Conservation (phyloP, 2,329 filamentous ascomycete genomes). For the Sclerotinia minor region DNA sequence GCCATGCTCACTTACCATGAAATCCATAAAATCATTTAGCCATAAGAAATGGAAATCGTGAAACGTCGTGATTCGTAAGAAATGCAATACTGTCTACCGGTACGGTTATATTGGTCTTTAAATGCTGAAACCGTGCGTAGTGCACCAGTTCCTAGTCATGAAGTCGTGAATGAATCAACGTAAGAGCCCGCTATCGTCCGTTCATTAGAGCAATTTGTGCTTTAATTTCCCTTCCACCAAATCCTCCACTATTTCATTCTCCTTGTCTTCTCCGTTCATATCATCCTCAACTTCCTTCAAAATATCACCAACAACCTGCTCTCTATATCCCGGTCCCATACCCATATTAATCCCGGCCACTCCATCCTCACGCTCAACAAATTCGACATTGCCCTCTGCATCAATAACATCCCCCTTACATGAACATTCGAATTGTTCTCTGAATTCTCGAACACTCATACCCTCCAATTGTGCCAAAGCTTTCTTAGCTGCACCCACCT, state of each 20-base stretch:
- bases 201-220: neutral
- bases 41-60: neutral
- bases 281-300: neutral
- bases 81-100: neutral
- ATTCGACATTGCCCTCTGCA: constrained; percentile 18
- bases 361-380: constrained; percentile 14
- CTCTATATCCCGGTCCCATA: constrained; percentile 9
- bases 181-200: neutral
- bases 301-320: constrained; percentile 1
- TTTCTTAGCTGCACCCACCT: constrained; percentile 62
- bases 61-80: neutral
- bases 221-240: neutral
- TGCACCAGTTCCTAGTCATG: neutral
- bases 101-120: no score
- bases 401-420: constrained; percentile 48
- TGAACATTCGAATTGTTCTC: constrained; percentile 59
- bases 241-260: neutral
- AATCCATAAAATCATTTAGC: neutral
- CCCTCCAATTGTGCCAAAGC: constrained; percentile 52
- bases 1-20: neutral
- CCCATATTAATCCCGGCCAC: neutral
- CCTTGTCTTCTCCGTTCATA: neutral
- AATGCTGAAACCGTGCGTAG: neutral
- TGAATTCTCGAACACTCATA: constrained; percentile 57
- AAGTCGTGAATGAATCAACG: neutral